Base-by-base conservation (phyloP, 1,284 basidiomycete species). In the Amylostereum areolatum region DNA sequence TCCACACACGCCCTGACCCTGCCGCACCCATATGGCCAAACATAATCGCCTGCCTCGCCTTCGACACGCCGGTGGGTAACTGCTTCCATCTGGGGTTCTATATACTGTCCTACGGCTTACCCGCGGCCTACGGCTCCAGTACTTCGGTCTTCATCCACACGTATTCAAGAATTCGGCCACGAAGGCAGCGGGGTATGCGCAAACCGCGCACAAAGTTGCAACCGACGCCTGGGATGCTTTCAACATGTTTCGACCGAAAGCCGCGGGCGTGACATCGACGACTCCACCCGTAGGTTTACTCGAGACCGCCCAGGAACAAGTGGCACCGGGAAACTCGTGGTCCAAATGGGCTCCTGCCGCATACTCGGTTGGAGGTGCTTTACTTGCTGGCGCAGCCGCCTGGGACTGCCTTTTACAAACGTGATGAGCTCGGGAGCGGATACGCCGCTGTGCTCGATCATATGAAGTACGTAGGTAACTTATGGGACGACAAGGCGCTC, bases 391-490 rank as follows among this genome's bases (percentile, higher is more conserved):
- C 1, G 91, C 89, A 0, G 90, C 90, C 2, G 87, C 87, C n/a
- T n/a, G 87, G 89, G 0, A 80, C 86, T 1, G 89, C 86, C 4
- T 93, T 91, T 60, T 87, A 85, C 66, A 81, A 82, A 52, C 77
- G 86, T 42, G 78, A 84, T 9, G 86, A 91, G 30, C 69, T 95
- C 36, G 76, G 77, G 4, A 74, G 75, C 30, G 81, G 89, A 2
- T 89, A 88, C 59, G 72, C 75, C 11, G 95, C 86, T 83, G 82
- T 86, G 3, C 82, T 78, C 24, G 93, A 96, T 55, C 95, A 98
- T 65, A 81, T 97, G 78, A 87, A 86, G 59, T 98, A 92, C 64
- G 85, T 97, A 11, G 82, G 85, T 36, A 91, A 80, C 55, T 70
- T 97, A 9, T 97, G 93, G 93, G 87, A 96, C 58, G 80, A 85